Evolutionary conservation across 2,329 filamentous ascomycete genomes (phyloP).

Genomic region (Penicillium sp.): DNA sequence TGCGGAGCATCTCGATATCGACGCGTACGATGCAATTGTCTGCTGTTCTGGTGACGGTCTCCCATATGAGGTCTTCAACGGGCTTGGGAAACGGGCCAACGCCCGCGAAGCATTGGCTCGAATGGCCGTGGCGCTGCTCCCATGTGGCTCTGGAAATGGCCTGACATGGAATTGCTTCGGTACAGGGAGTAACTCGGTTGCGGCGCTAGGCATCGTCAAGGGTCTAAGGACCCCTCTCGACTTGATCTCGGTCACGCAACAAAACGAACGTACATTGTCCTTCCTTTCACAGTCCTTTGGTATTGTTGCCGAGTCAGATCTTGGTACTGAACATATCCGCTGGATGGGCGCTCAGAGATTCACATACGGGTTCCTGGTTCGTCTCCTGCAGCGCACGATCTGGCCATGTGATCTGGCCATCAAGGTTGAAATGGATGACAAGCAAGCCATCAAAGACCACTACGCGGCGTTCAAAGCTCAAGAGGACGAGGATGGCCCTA

Average conservation of each 20-base stretch:
- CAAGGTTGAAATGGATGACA: slow-evolving; percentile 78
- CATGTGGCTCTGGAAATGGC: slow-evolving; percentile 92
- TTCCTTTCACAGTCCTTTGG: slow-evolving; percentile 91
- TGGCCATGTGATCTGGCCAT: slow-evolving; percentile 90
- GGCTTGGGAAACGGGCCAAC: slow-evolving; percentile 75
- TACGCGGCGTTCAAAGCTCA: slow-evolving; percentile 59
- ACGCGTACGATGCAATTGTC: slow-evolving; percentile 80
- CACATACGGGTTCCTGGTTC: slow-evolving; percentile 77
- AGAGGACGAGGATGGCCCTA: slow-evolving; percentile 31
- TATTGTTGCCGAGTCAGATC: slow-evolving; percentile 85
- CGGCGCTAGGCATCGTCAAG: slow-evolving; percentile 84
- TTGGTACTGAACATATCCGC: slow-evolving; percentile 85
- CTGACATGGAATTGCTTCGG: slow-evolving; percentile 90
- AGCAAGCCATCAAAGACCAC: slow-evolving; percentile 71
- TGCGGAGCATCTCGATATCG: slow-evolving; percentile 72
- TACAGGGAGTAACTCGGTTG: slow-evolving; percentile 72
- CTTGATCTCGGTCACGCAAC: slow-evolving; percentile 84
- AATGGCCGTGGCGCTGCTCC: slow-evolving; percentile 82
- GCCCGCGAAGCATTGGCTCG: slow-evolving; percentile 73
- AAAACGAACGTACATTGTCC: slow-evolving; percentile 71
- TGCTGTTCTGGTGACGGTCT: slow-evolving; percentile 92
- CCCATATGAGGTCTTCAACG: slow-evolving; percentile 93
- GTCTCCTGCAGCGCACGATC: slow-evolving; percentile 72
- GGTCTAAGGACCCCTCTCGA: slow-evolving; percentile 83
- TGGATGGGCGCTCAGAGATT: slow-evolving; percentile 93